phyloP scores from a whole-genome alignment of 2,329 filamentous ascomycete species.

The Trichophaea hybrida region DNA sequence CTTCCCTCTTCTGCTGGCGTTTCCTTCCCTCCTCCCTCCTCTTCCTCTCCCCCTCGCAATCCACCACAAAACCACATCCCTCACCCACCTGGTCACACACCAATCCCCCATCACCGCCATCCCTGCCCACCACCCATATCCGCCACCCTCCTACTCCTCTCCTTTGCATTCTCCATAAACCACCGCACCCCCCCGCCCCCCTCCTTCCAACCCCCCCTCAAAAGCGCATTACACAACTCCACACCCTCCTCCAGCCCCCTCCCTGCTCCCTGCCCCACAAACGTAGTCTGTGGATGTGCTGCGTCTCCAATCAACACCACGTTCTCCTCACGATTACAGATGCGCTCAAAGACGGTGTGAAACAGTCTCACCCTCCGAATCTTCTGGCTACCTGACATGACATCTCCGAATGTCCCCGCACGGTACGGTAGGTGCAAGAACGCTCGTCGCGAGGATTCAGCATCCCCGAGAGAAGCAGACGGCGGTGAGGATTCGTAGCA shows the following conservation, averaged over 20 bases:
- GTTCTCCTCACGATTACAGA: not conserved
- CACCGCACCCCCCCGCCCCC: not conserved
- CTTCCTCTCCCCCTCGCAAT: not conserved
- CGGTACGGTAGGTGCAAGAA: conserved; percentile 1
- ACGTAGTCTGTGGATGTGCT: conserved; percentile 15
- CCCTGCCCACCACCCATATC: conserved; percentile 13
- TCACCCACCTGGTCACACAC: conserved; percentile 7
- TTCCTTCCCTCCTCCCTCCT: not conserved
- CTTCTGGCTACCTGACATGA: not conserved
- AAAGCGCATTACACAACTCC: conserved; percentile 3
- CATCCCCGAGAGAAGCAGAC: not conserved
- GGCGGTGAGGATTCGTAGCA: conserved; percentile 8
- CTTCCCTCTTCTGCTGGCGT: not conserved
- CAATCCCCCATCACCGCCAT: conserved; percentile 11
- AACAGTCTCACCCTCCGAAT: not conserved
- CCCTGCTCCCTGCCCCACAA: conserved; percentile 12
- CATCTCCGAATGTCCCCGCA: not conserved
- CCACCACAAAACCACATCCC: conserved; percentile 4
- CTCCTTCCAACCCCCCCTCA: conserved; percentile 6
- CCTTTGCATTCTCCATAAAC: not conserved
- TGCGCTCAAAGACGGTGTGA: conserved; percentile 7
- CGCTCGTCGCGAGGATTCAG: not conserved
- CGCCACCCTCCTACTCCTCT: conserved; percentile 5
- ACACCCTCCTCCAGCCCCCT: conserved; percentile 13
- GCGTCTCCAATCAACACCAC: conserved; percentile 13